These are phyloP conservation scores for Metarhizium anisopliae DNA, from an alignment of 2,329 filamentous ascomycete genomes.

Conservation along the genomic window DNA sequence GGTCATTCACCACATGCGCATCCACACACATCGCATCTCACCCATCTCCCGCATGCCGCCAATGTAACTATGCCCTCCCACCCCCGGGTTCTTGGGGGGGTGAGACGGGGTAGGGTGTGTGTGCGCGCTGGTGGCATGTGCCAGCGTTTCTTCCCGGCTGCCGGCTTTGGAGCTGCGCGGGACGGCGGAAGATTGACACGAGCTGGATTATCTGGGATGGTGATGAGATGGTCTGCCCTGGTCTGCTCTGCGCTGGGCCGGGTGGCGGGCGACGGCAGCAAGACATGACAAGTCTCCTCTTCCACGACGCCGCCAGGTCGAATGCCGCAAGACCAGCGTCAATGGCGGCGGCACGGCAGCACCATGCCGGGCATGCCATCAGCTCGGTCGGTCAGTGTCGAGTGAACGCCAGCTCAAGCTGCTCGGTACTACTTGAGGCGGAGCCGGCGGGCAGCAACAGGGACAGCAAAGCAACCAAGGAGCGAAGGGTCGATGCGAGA, in stretches of 20 bases:
- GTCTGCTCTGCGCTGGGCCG: too few relatives aligned
- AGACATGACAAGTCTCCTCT: too few relatives aligned
- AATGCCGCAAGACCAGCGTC: neutral
- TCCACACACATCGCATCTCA: neutral
- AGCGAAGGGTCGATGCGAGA: neutral
- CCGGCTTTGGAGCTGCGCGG: slow-evolving; percentile 2
- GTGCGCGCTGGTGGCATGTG: slow-evolving; percentile 1
- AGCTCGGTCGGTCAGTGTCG: too few relatives aligned
- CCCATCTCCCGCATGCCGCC: neutral
- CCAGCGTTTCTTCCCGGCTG: slow-evolving; percentile 8
- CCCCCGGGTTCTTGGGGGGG: too few relatives aligned
- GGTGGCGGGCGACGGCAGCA: too few relatives aligned
- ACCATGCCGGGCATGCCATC: neutral
- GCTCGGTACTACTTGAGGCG: neutral
- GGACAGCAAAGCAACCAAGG: neutral
- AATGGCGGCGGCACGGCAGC: neutral
- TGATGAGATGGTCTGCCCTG: too few relatives aligned
- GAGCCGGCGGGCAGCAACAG: neutral
- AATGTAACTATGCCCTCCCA: too few relatives aligned
- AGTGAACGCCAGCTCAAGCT: too few relatives aligned
- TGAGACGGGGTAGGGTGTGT: neutral
- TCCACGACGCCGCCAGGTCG: neutral
- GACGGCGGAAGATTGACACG: neutral
- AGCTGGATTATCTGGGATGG: too few relatives aligned
- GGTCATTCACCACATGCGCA: neutral